These are phyloP conservation scores for Mortierella claussenii DNA, from an alignment of 192 early-diverging fungal genomes.

Conservation along the genomic window DNA sequence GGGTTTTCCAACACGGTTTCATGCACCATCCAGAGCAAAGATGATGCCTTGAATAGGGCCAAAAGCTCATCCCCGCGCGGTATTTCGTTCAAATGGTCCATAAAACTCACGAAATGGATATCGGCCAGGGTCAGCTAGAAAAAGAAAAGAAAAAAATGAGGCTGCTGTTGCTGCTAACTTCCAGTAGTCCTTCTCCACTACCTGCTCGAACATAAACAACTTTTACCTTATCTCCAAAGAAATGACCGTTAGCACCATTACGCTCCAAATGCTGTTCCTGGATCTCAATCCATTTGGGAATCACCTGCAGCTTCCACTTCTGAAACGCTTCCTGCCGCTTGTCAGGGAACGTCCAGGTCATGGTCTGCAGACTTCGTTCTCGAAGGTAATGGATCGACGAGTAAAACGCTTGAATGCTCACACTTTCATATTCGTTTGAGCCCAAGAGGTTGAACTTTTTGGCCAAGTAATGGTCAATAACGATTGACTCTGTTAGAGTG, in stretches of 20 bases:
- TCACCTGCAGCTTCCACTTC: background rate
- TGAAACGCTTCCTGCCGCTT: slow-evolving; percentile 21
- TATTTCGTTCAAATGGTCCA: slow-evolving; percentile 31
- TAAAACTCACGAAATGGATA: slow-evolving; percentile 19
- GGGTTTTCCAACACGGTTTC: slow-evolving; percentile 8
- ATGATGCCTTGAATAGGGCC: slow-evolving; percentile 2
- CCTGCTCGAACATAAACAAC: background rate
- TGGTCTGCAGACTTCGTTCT: slow-evolving; percentile 14
- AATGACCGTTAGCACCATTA: slow-evolving; percentile 27
- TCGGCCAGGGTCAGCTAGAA: slow-evolving; percentile 22
- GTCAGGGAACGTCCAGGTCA: slow-evolving; percentile 26
- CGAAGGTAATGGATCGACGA: slow-evolving; percentile 31
- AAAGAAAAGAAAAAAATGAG: no score
- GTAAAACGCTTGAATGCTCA: slow-evolving; percentile 29
- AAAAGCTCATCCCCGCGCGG: slow-evolving; percentile 22
- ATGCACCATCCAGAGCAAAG: slow-evolving; percentile 28
- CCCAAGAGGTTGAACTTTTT: slow-evolving; percentile 28
- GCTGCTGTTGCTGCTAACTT: no score
- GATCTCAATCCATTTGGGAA: slow-evolving; percentile 17
- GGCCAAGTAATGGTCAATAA: slow-evolving; percentile 26
- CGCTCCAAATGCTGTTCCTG: slow-evolving; percentile 24
- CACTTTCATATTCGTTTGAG: slow-evolving; percentile 16
- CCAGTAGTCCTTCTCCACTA: no score
- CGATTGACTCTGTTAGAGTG: slow-evolving; percentile 15
- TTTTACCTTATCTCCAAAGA: slow-evolving; percentile 23